Base-by-base conservation (phyloP, 2,329 filamentous ascomycete species). In the Cercospora zeina region DNA sequence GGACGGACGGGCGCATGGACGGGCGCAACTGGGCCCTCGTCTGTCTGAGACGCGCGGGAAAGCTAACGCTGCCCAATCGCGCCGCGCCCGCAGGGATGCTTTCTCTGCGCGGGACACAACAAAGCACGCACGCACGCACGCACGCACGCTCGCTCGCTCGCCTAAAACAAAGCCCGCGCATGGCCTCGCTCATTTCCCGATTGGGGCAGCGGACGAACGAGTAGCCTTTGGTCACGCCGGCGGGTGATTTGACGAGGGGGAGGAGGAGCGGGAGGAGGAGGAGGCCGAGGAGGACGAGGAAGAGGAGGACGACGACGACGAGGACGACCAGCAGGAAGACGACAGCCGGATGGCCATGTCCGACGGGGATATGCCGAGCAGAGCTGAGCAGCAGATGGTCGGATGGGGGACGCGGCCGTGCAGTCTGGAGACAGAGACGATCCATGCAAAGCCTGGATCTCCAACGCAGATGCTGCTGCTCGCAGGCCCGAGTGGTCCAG, bases 381-480 rank as follows among this genome's bases (percentile, higher is more conserved):
- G 3, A 27, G 24, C 24, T n/a, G n/a, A n/a, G n/a, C n/a, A n/a
- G n/a, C n/a, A n/a, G n/a, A n/a, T n/a, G n/a, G n/a, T n/a, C n/a
- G n/a, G n/a, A n/a, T n/a, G n/a, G n/a, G n/a, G 34, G 47, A 33
- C 47, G 47, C 16, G 47, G 39, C 39, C 39, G 39, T 45, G 39
- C 39, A 19, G 39, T 30, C 47, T 30, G 30, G 47, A 33, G 47
- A 51, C 6, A 16, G 62, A 65, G 62, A 61, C 59, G 62, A 66
- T 64, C 62, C 64, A 65, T 66, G 66, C 65, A 13, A 65, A 68
- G 69, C 70, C 68, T 69, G 70, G 69, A 68, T 61, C 65, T 66
- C 64, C 62, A 62, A 66, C 60, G 54, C 60, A 49, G 59, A 62
- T 59, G 65, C 69, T 66, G 21, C 39, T 45, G 24, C 24, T 27